phyloP scores from a whole-genome alignment of 2,329 filamentous ascomycete species.

The Purpureocillium lavendulum region DNA sequence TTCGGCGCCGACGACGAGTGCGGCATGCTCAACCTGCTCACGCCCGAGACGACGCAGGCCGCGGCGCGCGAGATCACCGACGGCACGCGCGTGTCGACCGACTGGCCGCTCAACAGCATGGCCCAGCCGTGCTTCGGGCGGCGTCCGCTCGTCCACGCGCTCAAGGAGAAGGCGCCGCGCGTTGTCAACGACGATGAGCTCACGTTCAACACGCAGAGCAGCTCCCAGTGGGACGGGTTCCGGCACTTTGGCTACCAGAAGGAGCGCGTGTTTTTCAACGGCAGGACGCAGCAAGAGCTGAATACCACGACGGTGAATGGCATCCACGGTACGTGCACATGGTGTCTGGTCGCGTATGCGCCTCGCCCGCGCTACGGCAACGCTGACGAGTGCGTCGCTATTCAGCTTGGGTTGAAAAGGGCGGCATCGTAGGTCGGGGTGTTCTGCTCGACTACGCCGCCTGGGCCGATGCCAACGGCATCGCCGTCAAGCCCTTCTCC shows the following conservation, averaged over 20 bases:
- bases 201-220: slow-evolving; percentile 27
- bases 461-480: slow-evolving; percentile 29
- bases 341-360: too few species aligned
- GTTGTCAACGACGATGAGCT: slow-evolving; percentile 24
- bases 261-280: slow-evolving; percentile 23
- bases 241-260: slow-evolving; percentile 29
- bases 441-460: slow-evolving; percentile 43
- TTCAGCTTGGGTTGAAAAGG: slow-evolving; percentile 22
- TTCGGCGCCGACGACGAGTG: slow-evolving; percentile 42
- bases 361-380: too few species aligned
- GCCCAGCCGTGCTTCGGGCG: slow-evolving; percentile 23
- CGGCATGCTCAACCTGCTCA: slow-evolving; percentile 47
- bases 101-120: slow-evolving; percentile 25
- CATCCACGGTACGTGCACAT: slow-evolving; percentile 15
- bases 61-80: slow-evolving; percentile 20
- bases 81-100: slow-evolving; percentile 21
- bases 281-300: slow-evolving; percentile 33
- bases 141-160: slow-evolving; percentile 17
- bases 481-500: slow-evolving; percentile 29
- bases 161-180: slow-evolving; percentile 17
- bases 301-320: slow-evolving; percentile 20
- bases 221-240: slow-evolving; percentile 30
- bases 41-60: slow-evolving; percentile 16
- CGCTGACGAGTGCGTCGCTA: too few species aligned
- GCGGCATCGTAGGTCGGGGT: slow-evolving; percentile 40